Evolutionary conservation across 768 basidiomycete species (phyloP).

Genomic region (Tulasnella sp.): DNA sequence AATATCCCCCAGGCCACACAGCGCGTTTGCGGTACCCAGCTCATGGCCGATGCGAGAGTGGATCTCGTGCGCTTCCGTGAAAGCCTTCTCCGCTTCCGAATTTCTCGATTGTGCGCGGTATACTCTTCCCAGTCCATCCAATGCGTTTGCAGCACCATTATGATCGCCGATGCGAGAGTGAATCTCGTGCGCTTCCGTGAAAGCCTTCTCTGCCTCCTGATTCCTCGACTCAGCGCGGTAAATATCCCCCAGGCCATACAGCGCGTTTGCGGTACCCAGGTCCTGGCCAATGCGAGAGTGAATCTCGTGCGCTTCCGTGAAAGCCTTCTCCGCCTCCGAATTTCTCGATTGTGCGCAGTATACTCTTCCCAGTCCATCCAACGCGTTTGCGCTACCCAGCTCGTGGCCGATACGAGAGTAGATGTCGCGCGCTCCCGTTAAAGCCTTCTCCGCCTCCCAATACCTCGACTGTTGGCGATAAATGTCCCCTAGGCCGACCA

Average conservation of each 20-base stretch:
- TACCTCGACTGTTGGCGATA: neutral
- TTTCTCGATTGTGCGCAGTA: neutral
- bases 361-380: neutral
- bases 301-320: neutral
- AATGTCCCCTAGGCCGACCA: neutral
- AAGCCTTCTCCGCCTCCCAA: neutral
- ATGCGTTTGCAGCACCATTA: too few species aligned
- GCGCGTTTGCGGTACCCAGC: neutral
- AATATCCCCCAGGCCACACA: neutral
- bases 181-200: neutral
- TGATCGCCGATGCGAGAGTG: too few species aligned
- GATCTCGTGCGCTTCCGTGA: neutral
- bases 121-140: too few species aligned
- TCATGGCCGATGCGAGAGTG: neutral
- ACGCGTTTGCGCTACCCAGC: neutral
- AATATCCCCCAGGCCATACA: neutral
- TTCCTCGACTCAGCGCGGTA: neutral
- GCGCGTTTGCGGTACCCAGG: neutral
- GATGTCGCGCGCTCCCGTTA: neutral
- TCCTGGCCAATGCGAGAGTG: neutral
- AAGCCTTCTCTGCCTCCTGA: neutral
- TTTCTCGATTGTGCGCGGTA: too few species aligned
- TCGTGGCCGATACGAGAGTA: neutral
- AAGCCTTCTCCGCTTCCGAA: neutral
- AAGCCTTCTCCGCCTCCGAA: neutral